Conservation (phyloP, 2,329 filamentous ascomycete genomes). For the Penicillium sp. region DNA sequence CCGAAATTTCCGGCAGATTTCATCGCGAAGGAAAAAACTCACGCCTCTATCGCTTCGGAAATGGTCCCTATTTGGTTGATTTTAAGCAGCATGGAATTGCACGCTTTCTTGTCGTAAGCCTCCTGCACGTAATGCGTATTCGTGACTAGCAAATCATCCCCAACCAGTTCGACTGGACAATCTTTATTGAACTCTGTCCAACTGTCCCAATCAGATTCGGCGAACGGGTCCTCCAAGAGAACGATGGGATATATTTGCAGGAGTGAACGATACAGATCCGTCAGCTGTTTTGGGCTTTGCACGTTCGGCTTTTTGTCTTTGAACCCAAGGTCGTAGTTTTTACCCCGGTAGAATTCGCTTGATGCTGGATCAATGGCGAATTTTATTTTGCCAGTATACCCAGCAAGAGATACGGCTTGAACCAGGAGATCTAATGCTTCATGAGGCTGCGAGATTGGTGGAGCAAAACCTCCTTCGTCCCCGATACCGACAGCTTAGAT, state of each 20-base stretch:
- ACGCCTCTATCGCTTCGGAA: background rate
- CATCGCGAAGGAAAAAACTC: background rate
- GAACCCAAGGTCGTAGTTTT: background rate
- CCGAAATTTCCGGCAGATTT: too few species aligned
- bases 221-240: background rate
- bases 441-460: background rate
- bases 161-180: background rate
- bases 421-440: background rate
- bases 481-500: background rate
- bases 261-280: background rate
- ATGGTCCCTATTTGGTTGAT: background rate
- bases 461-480: background rate
- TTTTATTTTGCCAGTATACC: background rate
- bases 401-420: background rate
- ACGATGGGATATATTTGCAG: background rate
- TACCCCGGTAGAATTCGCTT: background rate
- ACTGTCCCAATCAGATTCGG: background rate
- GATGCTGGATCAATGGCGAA: background rate
- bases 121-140: background rate
- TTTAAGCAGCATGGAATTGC: background rate
- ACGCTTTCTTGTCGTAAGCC: background rate
- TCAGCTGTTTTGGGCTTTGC: background rate
- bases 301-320: background rate
- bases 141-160: background rate
- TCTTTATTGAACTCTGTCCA: background rate